Conservation (phyloP, 768 basidiomycete species). For the Tulasnella calospora region DNA sequence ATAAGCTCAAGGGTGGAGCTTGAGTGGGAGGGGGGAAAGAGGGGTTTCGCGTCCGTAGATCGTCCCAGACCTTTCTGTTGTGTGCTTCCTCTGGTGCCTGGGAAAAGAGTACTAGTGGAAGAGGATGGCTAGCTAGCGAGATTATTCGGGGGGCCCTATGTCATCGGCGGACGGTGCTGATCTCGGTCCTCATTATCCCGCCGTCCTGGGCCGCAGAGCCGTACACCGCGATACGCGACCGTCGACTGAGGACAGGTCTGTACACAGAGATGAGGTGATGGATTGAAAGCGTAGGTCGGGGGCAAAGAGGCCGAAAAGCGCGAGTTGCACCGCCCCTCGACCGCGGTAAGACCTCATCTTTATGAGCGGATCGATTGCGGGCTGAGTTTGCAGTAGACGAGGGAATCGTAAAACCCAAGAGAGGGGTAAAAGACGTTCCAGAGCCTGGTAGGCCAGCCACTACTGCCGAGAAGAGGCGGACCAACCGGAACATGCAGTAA, state of each 20-base stretch:
- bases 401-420: not conserved
- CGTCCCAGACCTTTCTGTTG: not conserved
- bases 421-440: not conserved
- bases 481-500: not conserved
- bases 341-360: not conserved
- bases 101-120: not conserved
- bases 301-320: not conserved
- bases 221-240: not conserved
- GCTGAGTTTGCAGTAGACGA: not conserved
- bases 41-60: not conserved
- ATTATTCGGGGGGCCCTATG: not conserved
- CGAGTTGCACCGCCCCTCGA: not conserved
- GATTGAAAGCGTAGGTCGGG: not conserved
- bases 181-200: not conserved
- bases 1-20: constrained; percentile 9
- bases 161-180: not conserved
- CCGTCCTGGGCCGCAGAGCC: not conserved
- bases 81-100: not conserved
- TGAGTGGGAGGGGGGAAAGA: not conserved
- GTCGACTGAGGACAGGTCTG: not conserved
- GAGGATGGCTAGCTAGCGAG: not conserved
- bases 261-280: not conserved
- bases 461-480: not conserved
- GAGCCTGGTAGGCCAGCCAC: not conserved
- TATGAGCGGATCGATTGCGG: not conserved